Conservation (phyloP, 2,329 filamentous ascomycete species). For the Aureobasidium zeae region DNA sequence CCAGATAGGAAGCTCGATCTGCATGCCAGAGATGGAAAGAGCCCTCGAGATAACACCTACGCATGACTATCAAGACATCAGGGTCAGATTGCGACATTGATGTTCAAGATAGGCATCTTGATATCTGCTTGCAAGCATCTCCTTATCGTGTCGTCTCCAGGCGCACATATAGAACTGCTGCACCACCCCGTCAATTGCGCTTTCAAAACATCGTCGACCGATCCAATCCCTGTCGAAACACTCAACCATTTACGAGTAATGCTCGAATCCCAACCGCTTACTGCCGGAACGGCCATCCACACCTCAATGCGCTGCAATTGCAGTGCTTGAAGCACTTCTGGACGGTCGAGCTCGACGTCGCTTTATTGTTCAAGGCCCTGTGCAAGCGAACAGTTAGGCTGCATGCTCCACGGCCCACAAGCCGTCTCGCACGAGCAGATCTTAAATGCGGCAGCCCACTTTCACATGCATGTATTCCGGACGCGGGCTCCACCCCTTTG, state of each 20-base stretch:
- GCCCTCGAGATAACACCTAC: conserved; percentile 9
- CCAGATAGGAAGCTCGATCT: background rate
- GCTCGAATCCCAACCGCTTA: too few species aligned
- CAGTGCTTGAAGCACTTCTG: too few species aligned
- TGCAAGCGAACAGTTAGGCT: conserved; percentile 6
- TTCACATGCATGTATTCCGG: conserved; percentile 1
- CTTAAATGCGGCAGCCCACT: background rate
- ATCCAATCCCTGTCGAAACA: background rate
- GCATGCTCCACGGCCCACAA: too few species aligned
- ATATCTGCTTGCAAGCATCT: background rate
- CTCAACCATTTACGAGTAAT: background rate
- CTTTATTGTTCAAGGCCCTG: too few species aligned
- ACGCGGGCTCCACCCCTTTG: background rate
- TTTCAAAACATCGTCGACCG: too few species aligned
- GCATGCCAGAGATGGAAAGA: conserved; percentile 3
- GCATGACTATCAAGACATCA: conserved; percentile 4
- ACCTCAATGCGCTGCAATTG: too few species aligned
- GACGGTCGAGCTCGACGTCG: too few species aligned
- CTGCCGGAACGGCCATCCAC: too few species aligned
- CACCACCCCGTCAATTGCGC: background rate
- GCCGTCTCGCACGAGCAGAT: background rate
- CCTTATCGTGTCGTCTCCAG: conserved; percentile 5
- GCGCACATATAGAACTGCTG: background rate
- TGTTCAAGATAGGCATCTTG: conserved; percentile 2
- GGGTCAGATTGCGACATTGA: background rate